Conservation (phyloP, 345 rosid genomes). For the Lumnitzera littorea region DNA sequence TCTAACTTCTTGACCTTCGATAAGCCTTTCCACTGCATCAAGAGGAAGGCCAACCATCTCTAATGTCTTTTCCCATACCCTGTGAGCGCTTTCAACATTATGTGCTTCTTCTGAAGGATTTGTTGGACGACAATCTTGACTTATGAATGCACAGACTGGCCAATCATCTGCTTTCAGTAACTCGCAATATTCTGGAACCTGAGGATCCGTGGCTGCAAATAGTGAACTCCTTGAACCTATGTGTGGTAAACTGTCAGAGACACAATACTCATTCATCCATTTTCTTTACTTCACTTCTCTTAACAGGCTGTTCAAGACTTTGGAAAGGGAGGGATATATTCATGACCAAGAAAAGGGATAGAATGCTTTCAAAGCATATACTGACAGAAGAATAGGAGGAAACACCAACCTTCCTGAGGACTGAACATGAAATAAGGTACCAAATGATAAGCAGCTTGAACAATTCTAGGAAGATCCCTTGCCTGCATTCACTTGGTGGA, state of each 20-base stretch:
- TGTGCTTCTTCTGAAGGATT: conserved; percentile 96
- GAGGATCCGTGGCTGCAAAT: conserved; percentile 93
- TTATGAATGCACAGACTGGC: conserved; percentile 92
- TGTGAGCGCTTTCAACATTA: conserved; percentile 50
- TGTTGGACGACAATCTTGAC: conserved; percentile 85
- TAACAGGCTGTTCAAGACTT: too few species aligned
- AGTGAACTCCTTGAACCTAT: conserved; percentile 83
- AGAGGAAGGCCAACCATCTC: conserved; percentile 77
- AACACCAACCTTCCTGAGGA: conserved; percentile 72
- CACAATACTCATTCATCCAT: neutral
- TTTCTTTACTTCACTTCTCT: neutral
- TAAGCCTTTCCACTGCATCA: conserved; percentile 70
- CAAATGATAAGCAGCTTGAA: conserved; percentile 71
- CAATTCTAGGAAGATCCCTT: conserved; percentile 77
- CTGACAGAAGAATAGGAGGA: neutral
- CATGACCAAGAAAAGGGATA: neutral
- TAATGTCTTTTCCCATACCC: conserved; percentile 87
- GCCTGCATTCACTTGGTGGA: conserved; percentile 45
- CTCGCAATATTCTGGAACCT: conserved; percentile 83
- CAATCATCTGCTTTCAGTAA: conserved; percentile 68
- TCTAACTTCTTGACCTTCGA: conserved; percentile 58
- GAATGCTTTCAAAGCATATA: neutral
- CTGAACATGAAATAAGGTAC: conserved; percentile 87
- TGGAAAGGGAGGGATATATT: neutral
- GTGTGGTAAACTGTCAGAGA: conserved; percentile 3